Evolutionary conservation across 2,329 filamentous ascomycete species (phyloP).

Genomic region (Ambrosiella xylebori): DNA sequence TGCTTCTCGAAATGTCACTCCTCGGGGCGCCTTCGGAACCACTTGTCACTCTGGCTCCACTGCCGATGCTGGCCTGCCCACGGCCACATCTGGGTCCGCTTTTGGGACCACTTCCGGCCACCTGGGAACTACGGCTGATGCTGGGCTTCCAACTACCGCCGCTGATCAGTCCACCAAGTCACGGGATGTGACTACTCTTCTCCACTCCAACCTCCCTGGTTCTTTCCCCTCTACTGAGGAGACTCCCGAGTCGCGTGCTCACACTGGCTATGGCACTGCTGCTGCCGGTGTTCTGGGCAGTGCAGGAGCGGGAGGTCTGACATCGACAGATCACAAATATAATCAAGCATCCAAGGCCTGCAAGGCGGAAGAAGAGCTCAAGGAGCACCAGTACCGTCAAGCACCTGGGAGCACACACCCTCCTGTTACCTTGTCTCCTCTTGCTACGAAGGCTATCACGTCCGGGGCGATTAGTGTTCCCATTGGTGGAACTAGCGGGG

Average conservation of each 20-base stretch:
- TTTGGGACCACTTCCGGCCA: not conserved
- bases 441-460: not conserved
- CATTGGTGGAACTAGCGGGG: not conserved
- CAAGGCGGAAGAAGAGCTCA: not conserved
- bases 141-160: not conserved
- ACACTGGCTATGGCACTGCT: not conserved
- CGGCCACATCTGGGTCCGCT: not conserved
- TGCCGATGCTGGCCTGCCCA: not conserved
- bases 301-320: not conserved
- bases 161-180: too few relatives aligned
- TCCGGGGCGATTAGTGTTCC: not conserved
- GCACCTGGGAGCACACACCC: not conserved
- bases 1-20: not conserved
- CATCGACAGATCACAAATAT: not conserved
- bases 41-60: not conserved
- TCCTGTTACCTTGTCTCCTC: not conserved
- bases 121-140: not conserved
- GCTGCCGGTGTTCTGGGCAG: not conserved
- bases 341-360: not conserved
- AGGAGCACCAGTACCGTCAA: not conserved
- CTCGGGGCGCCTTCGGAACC: too few relatives aligned
- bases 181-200: too few relatives aligned
- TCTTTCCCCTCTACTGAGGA: conserved; percentile 3
- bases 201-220: not conserved
- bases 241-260: not conserved